These are phyloP conservation scores for Phytopythium oedochilum DNA, from an alignment of 352 stramenopile genomes.

Conservation along the genomic window DNA sequence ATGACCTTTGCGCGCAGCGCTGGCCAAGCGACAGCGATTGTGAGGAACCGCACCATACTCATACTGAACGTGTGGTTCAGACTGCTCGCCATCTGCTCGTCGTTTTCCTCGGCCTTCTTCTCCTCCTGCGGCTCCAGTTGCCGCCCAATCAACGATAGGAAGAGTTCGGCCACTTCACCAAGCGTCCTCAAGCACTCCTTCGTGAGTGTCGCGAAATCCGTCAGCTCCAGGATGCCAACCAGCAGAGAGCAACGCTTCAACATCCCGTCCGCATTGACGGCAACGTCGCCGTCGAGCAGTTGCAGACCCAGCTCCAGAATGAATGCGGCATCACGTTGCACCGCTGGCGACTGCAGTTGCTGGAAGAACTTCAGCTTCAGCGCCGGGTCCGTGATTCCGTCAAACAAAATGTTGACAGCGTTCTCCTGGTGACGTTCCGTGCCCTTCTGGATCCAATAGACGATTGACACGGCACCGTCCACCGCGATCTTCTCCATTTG, in stretches of 20 bases:
- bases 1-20: slow-evolving; percentile 41
- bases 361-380: slow-evolving; percentile 55
- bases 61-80: slow-evolving; percentile 17
- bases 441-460: slow-evolving; percentile 85
- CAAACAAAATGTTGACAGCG: slow-evolving; percentile 64
- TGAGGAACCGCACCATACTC: slow-evolving; percentile 42
- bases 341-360: slow-evolving; percentile 40
- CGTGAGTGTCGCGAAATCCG: slow-evolving; percentile 32
- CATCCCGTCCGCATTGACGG: slow-evolving; percentile 40
- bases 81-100: slow-evolving; percentile 5
- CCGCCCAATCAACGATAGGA: slow-evolving; percentile 22
- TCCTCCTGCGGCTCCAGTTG: slow-evolving; percentile 17
- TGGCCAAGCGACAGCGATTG: slow-evolving; percentile 17
- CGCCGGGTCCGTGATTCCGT: slow-evolving; percentile 41
- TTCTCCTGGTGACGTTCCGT: slow-evolving; percentile 81
- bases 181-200: slow-evolving; percentile 53
- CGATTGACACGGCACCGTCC: slow-evolving; percentile 55
- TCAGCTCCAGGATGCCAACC: slow-evolving; percentile 43
- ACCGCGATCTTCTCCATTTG: slow-evolving; percentile 79
- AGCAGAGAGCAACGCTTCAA: slow-evolving; percentile 69
- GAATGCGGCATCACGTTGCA: slow-evolving; percentile 58
- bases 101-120: slow-evolving; percentile 10
- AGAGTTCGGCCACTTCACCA: slow-evolving; percentile 50
- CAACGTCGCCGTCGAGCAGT: slow-evolving; percentile 60
- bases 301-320: slow-evolving; percentile 61